Conservation (phyloP, 345 rosid genomes). For the Populus simonii region DNA sequence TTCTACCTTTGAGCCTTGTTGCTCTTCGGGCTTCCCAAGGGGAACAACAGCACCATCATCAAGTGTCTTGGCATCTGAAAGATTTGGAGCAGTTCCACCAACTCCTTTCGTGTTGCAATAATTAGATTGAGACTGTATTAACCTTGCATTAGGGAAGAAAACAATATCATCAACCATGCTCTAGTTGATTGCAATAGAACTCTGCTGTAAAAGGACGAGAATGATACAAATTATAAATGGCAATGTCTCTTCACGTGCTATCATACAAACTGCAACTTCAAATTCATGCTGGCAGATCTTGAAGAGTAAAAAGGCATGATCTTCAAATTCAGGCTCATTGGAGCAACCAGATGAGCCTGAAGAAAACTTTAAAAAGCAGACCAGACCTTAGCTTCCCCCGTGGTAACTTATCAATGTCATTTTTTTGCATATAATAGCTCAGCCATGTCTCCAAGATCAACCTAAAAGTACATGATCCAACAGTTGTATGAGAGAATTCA, state of each 20-base stretch:
- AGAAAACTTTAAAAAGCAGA: not conserved
- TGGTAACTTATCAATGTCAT: constrained; percentile 68
- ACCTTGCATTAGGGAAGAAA: not conserved
- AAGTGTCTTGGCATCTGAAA: constrained; percentile 49
- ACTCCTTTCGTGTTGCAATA: constrained; percentile 73
- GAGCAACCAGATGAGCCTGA: not conserved
- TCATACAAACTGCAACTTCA: not conserved
- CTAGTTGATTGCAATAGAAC: not conserved
- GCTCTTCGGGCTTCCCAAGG: constrained; percentile 61
- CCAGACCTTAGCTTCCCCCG: constrained; percentile 74
- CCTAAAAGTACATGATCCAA: constrained; percentile 37
- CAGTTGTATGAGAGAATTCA: constrained; percentile 5
- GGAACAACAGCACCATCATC: constrained; percentile 70
- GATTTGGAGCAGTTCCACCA: constrained; percentile 68
- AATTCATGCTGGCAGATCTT: not conserved
- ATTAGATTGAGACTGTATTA: constrained; percentile 2
- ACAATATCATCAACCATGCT: not conserved
- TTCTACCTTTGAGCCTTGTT: constrained; percentile 35
- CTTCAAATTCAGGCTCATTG: not conserved
- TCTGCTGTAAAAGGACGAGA: not conserved
- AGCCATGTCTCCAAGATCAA: constrained; percentile 87
- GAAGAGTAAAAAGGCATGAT: constrained; percentile 2
- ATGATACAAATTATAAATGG: not conserved
- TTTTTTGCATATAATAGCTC: constrained; percentile 56
- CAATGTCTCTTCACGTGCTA: too few relatives aligned